Percentiles rank a stretch among this genome's conserved stretches.
Evolutionary conservation across 495 filamentous ascomycete species (phyloP).

Genomic region (Penicillium parvum): DNA sequence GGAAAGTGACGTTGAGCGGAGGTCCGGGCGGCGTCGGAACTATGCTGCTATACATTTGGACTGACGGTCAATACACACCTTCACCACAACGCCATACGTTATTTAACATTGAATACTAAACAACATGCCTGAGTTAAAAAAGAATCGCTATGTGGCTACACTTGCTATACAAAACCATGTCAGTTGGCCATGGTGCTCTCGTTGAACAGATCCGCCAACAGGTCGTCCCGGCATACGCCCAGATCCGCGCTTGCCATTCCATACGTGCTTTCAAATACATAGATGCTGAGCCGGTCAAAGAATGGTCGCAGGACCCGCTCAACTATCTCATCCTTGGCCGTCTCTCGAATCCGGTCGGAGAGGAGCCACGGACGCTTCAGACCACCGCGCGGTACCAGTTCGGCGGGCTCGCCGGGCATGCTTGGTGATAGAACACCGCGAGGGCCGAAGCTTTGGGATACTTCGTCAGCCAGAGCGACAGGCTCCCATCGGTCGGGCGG

Average conservation of each 20-base stretch:
- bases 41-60: neutral
- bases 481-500: slow-evolving; percentile 67
- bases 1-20: slow-evolving; percentile 33
- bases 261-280: slow-evolving; percentile 88
- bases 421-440: slow-evolving; percentile 36
- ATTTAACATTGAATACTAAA: no score
- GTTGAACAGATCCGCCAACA: slow-evolving; percentile 82
- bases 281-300: slow-evolving; percentile 86
- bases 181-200: slow-evolving; percentile 55
- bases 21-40: slow-evolving; percentile 18
- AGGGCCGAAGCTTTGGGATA: slow-evolving; percentile 71
- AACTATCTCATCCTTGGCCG: slow-evolving; percentile 65
- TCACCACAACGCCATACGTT: no score
- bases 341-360: slow-evolving; percentile 41
- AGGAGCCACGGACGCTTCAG: slow-evolving; percentile 40
- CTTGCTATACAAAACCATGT: slow-evolving; percentile 11
- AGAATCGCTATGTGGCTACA: slow-evolving; percentile 5
- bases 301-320: slow-evolving; percentile 78
- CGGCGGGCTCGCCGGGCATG: slow-evolving; percentile 29
- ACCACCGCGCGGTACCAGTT: slow-evolving; percentile 22
- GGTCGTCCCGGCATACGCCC: slow-evolving; percentile 58
- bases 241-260: slow-evolving; percentile 69
- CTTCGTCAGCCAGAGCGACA: slow-evolving; percentile 76
- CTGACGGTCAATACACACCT: neutral
- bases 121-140: neutral